phyloP scores from a whole-genome alignment of 2,329 filamentous ascomycete genomes.

The Xylaria sp. region DNA sequence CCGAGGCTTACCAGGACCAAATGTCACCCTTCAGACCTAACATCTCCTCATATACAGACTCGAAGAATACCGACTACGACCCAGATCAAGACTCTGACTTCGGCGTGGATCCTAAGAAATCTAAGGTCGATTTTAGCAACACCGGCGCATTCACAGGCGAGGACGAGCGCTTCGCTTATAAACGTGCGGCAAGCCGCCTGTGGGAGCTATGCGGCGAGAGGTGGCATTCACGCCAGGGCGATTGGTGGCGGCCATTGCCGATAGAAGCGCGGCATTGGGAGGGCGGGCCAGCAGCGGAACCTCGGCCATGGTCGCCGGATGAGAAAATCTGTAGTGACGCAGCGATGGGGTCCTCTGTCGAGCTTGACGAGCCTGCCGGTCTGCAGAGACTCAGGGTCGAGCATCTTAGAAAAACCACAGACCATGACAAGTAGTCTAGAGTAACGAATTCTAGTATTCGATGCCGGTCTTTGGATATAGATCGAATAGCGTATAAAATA shows the following conservation, averaged over 20 bases:
- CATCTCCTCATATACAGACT: conserved; percentile 70
- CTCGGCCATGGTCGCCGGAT: conserved; percentile 35
- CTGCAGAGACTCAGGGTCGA: conserved; percentile 51
- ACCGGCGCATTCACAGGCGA: conserved; percentile 78
- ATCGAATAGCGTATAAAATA: conserved; percentile 26
- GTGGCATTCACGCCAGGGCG: conserved; percentile 74
- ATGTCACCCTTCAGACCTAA: conserved; percentile 83
- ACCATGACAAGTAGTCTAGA: conserved; percentile 6
- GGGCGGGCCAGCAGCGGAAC: conserved; percentile 39
- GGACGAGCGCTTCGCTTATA: conserved; percentile 84
- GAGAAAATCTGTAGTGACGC: conserved; percentile 48
- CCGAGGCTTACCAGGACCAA: conserved; percentile 82
- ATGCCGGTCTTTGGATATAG: conserved; percentile 15
- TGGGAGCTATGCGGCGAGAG: conserved; percentile 82
- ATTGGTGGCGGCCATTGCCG: conserved; percentile 76
- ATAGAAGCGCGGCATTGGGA: conserved; percentile 75
- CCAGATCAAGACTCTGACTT: conserved; percentile 69
- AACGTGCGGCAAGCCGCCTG: conserved; percentile 77
- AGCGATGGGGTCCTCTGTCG: conserved; percentile 53
- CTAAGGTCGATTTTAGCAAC: conserved; percentile 72
- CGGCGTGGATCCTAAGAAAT: conserved; percentile 51
- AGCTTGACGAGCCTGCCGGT: conserved; percentile 57
- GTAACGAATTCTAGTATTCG: not conserved
- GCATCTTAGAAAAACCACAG: conserved; percentile 39
- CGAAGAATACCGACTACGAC: conserved; percentile 60